Base-by-base conservation (phyloP, 2,329 filamentous ascomycete genomes). In the Seiridium unicorne region DNA sequence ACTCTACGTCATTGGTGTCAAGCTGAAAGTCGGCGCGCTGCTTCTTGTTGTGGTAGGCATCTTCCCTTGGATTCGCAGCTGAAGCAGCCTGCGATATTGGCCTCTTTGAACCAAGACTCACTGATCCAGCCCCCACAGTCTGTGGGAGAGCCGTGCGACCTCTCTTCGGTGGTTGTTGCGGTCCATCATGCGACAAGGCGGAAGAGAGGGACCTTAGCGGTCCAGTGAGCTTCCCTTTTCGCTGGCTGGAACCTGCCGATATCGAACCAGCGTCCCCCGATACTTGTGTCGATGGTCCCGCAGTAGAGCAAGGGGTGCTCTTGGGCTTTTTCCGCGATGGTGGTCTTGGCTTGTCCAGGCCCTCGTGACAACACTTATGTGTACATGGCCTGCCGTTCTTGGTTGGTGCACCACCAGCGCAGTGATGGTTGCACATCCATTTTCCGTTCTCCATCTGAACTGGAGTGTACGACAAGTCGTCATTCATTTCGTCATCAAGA, bases 351-450 rank as follows among this genome's bases (percentile, higher is more conserved):
- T 87, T 91, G 42, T 90, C 85, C 18, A 90, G 69, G 0, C 91
- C 91, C 61, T 91, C 86, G 32, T 82, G 82, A 68, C 91, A 94
- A 67, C 91, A 94, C 42, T 83, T 73, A 67, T 94, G 91, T 65
- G 86, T 90, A 72, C 91, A 93, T 40, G 60, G 64, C 40, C 74
- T 76, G 4, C 78, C 77, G 44, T 72, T 70, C 61, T 72, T 73
- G 1, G 75, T 75, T 31, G 67, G 67, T 1, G 69, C 68, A 2
- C 71, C 73, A 54, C 77, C 76, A n/a, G 69, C 68, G 58, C 91
- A 93, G 18, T 73, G 73, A 68, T 94, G 91, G 60, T 89, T 89
- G 73, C 91, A 94, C 42, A 82, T 81, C 86, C 88, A 93, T 68
- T 83, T 90, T 0, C 90, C 90, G 68, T 91, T 93, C 0, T 79